Base-by-base conservation (phyloP, 768 basidiomycete species). In the Paxillus involutus region DNA sequence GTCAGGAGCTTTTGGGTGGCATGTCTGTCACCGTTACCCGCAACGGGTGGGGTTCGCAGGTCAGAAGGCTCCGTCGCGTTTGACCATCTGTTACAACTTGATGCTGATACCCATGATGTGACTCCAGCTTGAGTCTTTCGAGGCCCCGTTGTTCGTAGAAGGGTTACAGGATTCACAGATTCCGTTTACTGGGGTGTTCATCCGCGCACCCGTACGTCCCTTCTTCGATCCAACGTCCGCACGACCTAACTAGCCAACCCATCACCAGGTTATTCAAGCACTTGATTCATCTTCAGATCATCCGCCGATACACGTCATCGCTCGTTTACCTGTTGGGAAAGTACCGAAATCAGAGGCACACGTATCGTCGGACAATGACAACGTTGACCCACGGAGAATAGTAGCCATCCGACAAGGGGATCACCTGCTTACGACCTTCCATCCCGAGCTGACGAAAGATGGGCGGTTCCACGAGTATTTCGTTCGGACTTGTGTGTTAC, bases 1-100 rank as follows among this genome's bases (percentile, higher is more conserved):
- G 93, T 1, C 94, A 96, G 68, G 90, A 94, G 61, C 77, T 94
- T 13, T 73, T 96, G 11, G 86, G 86, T 30, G 93, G 88, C 8
- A 82, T 97, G 63, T 83, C 85, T 4, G 79, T 96, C 57, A 83
- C 82, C 5, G 86, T 94, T 32, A 86, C 82, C 49, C 80, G 95
- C 57, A 98, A 98, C 62, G 91, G 93, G 4, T 98, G 90, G 84
- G 95, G 95, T n/a, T 83, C 91, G 4, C 92, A 91, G 80, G 94
- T 92, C 62, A 57, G 76, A 70, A 40, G 47, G 32, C 36, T 40
- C 44, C 43, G 47, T 48, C 45, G n/a, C 4, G 29, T 2, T 19
- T 11, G 6, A 29, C 43, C 30, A 35, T 13, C 43, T 17, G 12
- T 29, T n/a, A 10, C 29, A 19, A 10, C 26, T 26, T 8, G 39